Evolutionary conservation across 2,329 filamentous ascomycete species (phyloP).

Genomic region (Acrodontium crateriforme): DNA sequence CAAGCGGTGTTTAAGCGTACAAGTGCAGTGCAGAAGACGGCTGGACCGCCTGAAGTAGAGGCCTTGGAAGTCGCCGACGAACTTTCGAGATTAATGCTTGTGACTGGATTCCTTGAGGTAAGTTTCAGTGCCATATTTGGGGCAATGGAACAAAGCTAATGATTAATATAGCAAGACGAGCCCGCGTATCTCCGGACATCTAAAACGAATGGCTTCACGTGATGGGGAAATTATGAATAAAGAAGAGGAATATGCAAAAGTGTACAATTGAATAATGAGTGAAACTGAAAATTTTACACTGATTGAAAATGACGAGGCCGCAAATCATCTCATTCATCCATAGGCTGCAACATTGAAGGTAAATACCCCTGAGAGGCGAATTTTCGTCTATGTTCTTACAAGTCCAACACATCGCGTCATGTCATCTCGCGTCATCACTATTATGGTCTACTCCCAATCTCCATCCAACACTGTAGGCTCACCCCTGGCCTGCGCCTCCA

Average conservation of each 20-base stretch:
- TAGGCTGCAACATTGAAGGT: too few relatives aligned
- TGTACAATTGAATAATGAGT: too few relatives aligned
- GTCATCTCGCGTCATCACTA: too few relatives aligned
- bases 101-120: constrained; percentile 79
- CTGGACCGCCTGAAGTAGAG: constrained; percentile 30
- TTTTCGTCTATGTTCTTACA: too few relatives aligned
- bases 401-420: too few relatives aligned
- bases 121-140: constrained; percentile 20
- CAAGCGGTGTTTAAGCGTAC: constrained; percentile 83
- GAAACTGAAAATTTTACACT: too few relatives aligned
- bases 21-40: constrained; percentile 46
- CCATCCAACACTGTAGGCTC: constrained; percentile 2
- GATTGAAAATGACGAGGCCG: too few relatives aligned
- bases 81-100: constrained; percentile 67
- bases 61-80: constrained; percentile 69
- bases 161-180: constrained; percentile 8
- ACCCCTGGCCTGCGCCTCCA: constrained; percentile 1
- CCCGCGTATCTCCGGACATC: constrained; percentile 4
- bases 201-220: constrained; percentile 9
- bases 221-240: not conserved
- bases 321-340: too few relatives aligned
- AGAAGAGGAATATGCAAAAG: too few relatives aligned
- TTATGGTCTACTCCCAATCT: constrained; percentile 4
- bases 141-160: not conserved
- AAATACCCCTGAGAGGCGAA: too few relatives aligned